Base-by-base conservation (phyloP, 305 asterid species). In the Solanum hybrid region DNA sequence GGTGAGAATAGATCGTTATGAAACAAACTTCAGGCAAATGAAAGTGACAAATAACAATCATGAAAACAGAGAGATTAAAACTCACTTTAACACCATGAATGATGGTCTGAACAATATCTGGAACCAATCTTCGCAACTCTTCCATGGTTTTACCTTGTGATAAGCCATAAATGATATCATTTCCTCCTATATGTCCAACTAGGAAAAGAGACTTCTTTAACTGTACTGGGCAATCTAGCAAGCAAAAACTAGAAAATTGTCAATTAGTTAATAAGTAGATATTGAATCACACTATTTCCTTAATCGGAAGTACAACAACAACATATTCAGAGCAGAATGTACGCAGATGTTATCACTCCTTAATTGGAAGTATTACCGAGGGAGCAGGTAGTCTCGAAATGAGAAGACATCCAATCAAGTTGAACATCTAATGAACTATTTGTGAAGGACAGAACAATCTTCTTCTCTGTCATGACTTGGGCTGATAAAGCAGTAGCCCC, bases 401-500 rank as follows among this genome's bases (percentile, higher is more conserved):
- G 85, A 2, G 80, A 36, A 17, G 78, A n/a, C 90, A 91, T 88
- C 91, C 90, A 88, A 87, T 75, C 85, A 78, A 90, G 85, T 32
- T 91, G 93, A 11, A 91, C 90, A 7, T 72, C 14, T n/a, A 90
- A 91, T 38, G 93, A 89, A 81, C 89, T 89, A 4, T 32, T 60
- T 9, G 93, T 91, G 6, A 17, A 84, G 5, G 89, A 88, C 42
- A 79, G 2, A 7, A 10, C 3, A 45, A 91, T 85, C 11, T 89
- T 31, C 56, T 78, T 81, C 2, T 38, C 4, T 8, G 88, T 73
- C 90, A 91, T 22, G 12, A 26, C 69, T 45, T 64, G 24, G 3
- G 90, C 6, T 1, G 92, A 51, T 34, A 90, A 87, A 2, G 94
- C 91, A 10, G 92, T 91, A 75, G 93, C 75, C 17, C 94, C 94